Base-by-base conservation (phyloP, 768 basidiomycete species). In the Suillus occidentalis region DNA sequence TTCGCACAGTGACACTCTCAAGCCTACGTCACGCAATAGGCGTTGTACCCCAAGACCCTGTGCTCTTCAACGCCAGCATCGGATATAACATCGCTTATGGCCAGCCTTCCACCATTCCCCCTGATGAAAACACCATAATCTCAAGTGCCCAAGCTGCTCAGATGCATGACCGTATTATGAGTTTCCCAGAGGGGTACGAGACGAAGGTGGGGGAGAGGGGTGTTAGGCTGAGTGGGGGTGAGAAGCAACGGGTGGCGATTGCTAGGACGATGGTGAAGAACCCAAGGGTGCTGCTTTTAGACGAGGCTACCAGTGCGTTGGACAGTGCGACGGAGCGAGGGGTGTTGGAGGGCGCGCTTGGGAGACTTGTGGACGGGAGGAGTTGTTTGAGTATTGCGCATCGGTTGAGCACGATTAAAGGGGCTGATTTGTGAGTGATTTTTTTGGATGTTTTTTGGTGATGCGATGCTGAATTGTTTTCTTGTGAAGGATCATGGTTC, bases 141-240 rank as follows among this genome's bases (percentile, higher is more conserved):
- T 80, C 82, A 39, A 94, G 91, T 6, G 91, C 94, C 0, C 85
- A 83, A 71, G 90, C 90, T 40, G 94, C 94, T 3, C 90, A 92
- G 72, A 90, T 97, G 83, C 93, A 95, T 72, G 93, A 95, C 43
- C 84, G 91, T 7, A 91, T 97, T 70, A 75, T 89, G 77, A 80
- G 82, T 49, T 96, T 96, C 85, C 89, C 93, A 5, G 92, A 94
- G 65, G 87, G 85, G 8, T 96, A 95, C 73, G 84, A 91, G 39
- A 96, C 95, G 25, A 87, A 89, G 70, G 89, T 95, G 39, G 95
- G 95, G n/a, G 95, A 96, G 77, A 83, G 95, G 28, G 95, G 94
- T 22, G 86, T 95, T 20, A 79, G 94, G 49, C 77, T 96, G 40
- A 89, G 87, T 65, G 95, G 94, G 4, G 95, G 95, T 12, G 94